Evolutionary conservation across 352 stramenopile genomes (phyloP).

Genomic region (Elongisporangium prolatum): DNA sequence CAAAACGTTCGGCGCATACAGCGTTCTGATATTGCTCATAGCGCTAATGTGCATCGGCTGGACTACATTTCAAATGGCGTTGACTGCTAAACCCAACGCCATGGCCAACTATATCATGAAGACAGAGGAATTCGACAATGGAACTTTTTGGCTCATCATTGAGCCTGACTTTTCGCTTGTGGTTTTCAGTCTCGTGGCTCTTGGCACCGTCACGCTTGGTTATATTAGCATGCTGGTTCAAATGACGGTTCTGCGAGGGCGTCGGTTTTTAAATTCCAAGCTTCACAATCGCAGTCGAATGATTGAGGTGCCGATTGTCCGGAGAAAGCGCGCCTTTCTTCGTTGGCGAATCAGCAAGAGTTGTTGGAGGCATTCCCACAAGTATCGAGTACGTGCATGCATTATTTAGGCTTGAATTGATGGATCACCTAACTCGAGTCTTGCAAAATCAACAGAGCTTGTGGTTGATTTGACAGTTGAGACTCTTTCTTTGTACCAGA

Average conservation of each 20-base stretch:
- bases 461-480: conserved; percentile 15
- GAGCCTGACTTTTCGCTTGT: conserved; percentile 14
- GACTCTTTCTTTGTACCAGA: conserved; percentile 14
- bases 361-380: too few relatives aligned
- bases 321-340: too few relatives aligned
- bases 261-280: too few relatives aligned
- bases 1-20: background rate
- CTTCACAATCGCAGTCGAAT: too few relatives aligned
- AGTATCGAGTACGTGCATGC: too few relatives aligned
- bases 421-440: conserved; percentile 4
- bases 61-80: conserved; percentile 26
- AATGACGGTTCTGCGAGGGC: conserved; percentile 4
- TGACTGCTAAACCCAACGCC: conserved; percentile 21
- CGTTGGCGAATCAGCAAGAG: too few relatives aligned
- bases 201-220: conserved; percentile 13
- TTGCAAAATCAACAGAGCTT: conserved; percentile 14
- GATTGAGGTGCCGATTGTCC: too few relatives aligned
- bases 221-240: conserved; percentile 17
- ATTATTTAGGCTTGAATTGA: background rate
- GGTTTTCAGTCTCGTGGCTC: conserved; percentile 12
- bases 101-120: conserved; percentile 30
- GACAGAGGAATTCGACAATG: conserved; percentile 26
- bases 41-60: conserved; percentile 16
- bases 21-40: conserved; percentile 4
- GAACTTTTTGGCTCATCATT: conserved; percentile 31